Base-by-base conservation (phyloP, 345 rosid species). In the Eucalyptus regnans region DNA sequence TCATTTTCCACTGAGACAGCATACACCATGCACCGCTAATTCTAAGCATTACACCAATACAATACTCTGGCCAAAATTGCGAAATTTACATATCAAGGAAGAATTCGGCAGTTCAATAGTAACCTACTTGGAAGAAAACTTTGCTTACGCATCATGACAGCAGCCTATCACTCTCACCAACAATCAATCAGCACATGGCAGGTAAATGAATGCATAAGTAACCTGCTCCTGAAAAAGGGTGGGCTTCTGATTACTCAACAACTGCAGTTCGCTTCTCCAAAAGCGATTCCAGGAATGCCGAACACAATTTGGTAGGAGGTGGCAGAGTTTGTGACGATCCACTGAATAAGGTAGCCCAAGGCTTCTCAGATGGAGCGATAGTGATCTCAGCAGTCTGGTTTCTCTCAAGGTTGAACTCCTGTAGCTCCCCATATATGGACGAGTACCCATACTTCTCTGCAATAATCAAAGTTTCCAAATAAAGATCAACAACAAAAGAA, bases 241-340 rank as follows among this genome's bases (percentile, higher is more conserved):
- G 41, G 50, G 37, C 64, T 66, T 43, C 51, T 41, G 86, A 71
- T 93, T 92, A 95, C 89, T 94, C 99, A 37, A 89, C 93, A 54
- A 88, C 84, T 16, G 91, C 11, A n/a, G 94, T 91, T 90, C 97
- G 94, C 92, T 93, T 98, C 86, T 96, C 97, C 94, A 97, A 91
- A 87, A 98, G 89, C 4, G 99, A 94, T 90, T 95, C 99, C 58
- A 95, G 91, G 93, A 97, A 97, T 80, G 91, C 90, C 0, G 93
- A 91, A 89, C 99, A 98, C 87, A 98, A 76, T 89, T 95, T 95
- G 88, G 95, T 90, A 17, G 96, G 96, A 7, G 99, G 99, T 8
- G 99, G 99, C 89, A 96, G 97, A 87, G 91, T 95, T 89, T 97
- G 97, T 8, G 99, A 96, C 7, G 99, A 90, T 15, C 99, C 97